Conservation (phyloP, 164 flowering plant genomes). For the Kalanchoe fedtschenkoi region DNA sequence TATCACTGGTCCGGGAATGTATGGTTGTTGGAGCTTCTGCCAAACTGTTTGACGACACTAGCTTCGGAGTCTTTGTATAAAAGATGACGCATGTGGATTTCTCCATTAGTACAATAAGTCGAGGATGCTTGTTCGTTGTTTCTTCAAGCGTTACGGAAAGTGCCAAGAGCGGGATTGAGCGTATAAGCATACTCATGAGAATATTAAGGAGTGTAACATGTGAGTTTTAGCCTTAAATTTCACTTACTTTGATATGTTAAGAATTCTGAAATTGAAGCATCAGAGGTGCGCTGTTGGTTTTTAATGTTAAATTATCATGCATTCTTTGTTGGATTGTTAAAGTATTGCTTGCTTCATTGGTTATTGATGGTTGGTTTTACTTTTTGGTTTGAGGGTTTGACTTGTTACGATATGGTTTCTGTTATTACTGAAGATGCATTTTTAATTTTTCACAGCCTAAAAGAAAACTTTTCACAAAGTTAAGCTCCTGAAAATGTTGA, state of each 20-base stretch:
- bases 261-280: too few species aligned
- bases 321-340: too few species aligned
- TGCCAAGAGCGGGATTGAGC: conserved; percentile 98
- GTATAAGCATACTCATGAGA: conserved; percentile 93
- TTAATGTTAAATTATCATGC: too few species aligned
- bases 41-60: conserved; percentile 99
- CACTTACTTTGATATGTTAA: neutral
- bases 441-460: too few species aligned
- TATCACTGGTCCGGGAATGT: conserved; percentile 16
- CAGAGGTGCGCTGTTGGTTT: too few species aligned
- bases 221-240: conserved; percentile 18
- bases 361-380: too few species aligned
- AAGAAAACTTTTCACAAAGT: too few species aligned
- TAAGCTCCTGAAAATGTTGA: too few species aligned
- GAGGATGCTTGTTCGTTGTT: conserved; percentile 91
- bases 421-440: too few species aligned
- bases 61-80: conserved; percentile 95
- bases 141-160: conserved; percentile 80
- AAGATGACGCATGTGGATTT: conserved; percentile 99
- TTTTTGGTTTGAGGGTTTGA: too few species aligned
- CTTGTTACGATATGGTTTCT: too few species aligned
- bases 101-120: conserved; percentile 94
- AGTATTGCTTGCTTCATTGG: too few species aligned
- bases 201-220: conserved; percentile 98
- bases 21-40: conserved; percentile 69